Evolutionary conservation across 2,329 filamentous ascomycete genomes (phyloP).

Genomic region (Neocatenulostroma microsporum): DNA sequence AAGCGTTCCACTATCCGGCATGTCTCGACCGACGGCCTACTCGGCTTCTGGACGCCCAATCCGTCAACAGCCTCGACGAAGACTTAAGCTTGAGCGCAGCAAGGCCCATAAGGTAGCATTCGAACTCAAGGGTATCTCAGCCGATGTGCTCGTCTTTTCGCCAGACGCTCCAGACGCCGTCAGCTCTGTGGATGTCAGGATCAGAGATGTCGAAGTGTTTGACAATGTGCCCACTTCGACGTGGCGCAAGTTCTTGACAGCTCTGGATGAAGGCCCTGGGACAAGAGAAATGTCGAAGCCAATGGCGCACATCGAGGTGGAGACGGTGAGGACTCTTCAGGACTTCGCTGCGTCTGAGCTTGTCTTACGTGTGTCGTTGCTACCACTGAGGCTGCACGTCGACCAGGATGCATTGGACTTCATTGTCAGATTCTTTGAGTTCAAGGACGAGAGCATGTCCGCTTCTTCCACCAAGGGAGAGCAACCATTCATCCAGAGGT

Average conservation of each 20-base stretch:
- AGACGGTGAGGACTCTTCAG: conserved; percentile 78
- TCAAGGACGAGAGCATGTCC: conserved; percentile 68
- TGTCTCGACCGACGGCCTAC: conserved; percentile 49
- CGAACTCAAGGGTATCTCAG: conserved; percentile 75
- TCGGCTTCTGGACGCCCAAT: conserved; percentile 23
- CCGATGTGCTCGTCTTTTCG: conserved; percentile 74
- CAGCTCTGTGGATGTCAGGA: conserved; percentile 75
- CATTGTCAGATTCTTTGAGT: conserved; percentile 94
- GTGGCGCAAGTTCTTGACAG: conserved; percentile 97
- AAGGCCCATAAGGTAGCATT: conserved; percentile 93
- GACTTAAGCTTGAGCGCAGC: conserved; percentile 71
- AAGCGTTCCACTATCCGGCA: conserved; percentile 65
- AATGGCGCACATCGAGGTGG: conserved; percentile 83
- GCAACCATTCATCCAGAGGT: conserved; percentile 67
- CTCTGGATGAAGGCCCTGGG: conserved; percentile 78
- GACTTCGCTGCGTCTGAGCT: conserved; percentile 84
- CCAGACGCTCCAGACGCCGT: conserved; percentile 70
- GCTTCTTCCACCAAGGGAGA: conserved; percentile 43
- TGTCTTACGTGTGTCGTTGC: conserved; percentile 58
- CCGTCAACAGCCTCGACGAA: conserved; percentile 23
- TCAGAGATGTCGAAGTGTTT: conserved; percentile 80
- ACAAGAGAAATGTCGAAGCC: conserved; percentile 69
- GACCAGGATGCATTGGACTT: conserved; percentile 98
- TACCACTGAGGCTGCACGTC: conserved; percentile 85
- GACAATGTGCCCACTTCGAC: conserved; percentile 93